Evolutionary conservation across 2,329 filamentous ascomycete species (phyloP).

Genomic region (Colletotrichum theobromicola): DNA sequence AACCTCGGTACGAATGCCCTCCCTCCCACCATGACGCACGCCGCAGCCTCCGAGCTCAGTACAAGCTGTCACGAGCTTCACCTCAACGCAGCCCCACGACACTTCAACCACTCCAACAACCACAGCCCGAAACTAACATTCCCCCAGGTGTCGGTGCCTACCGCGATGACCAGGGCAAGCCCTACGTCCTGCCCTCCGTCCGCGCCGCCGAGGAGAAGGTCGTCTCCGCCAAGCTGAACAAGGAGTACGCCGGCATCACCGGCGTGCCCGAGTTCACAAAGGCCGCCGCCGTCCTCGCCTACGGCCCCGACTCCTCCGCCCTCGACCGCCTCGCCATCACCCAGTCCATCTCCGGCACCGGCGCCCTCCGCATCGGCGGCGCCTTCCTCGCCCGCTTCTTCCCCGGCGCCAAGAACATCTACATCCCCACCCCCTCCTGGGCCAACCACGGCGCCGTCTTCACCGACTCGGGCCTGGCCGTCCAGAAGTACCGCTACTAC

Average conservation of each 20-base stretch:
- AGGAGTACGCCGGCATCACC: constrained; percentile 98
- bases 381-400: constrained; percentile 93
- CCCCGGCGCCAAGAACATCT: constrained; percentile 91
- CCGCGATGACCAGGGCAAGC: constrained; percentile 97
- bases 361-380: constrained; percentile 91
- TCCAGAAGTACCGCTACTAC: constrained; percentile 98
- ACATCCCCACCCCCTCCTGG: constrained; percentile 96
- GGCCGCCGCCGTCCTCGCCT: constrained; percentile 88
- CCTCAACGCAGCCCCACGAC: background rate
- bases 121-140: background rate
- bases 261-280: constrained; percentile 94
- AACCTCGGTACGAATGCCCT: constrained; percentile 77
- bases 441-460: constrained; percentile 98
- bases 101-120: background rate
- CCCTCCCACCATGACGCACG: background rate
- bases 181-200: constrained; percentile 95
- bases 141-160: constrained; percentile 87
- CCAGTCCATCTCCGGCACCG: constrained; percentile 97
- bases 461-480: constrained; percentile 87
- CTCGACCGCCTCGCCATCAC: constrained; percentile 87
- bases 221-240: constrained; percentile 79
- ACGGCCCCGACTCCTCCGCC: constrained; percentile 79
- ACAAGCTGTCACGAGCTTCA: constrained; percentile 7
- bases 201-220: constrained; percentile 87
- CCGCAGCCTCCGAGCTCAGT: background rate